phyloP scores from a whole-genome alignment of 2,329 filamentous ascomycete genomes.

The Paecilomyces dactylethromorphus region DNA sequence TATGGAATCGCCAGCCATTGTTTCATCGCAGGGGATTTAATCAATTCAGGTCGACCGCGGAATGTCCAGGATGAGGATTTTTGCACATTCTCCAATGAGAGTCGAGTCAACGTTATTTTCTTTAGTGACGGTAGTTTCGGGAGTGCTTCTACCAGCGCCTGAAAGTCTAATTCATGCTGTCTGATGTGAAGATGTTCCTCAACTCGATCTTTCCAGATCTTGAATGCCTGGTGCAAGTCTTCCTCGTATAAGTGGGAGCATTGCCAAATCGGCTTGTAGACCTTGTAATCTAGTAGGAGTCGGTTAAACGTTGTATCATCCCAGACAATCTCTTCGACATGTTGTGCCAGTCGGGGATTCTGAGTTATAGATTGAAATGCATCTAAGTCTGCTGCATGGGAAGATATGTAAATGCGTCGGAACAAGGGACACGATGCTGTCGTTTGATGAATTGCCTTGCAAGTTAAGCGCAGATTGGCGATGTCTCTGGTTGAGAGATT shows the following conservation, averaged over 20 bases:
- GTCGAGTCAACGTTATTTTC: neutral
- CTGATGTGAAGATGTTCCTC: neutral
- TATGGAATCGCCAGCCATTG: neutral
- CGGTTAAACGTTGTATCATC: neutral
- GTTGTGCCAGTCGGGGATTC: neutral
- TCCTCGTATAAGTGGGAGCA: neutral
- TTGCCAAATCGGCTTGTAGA: neutral
- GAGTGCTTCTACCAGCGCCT: neutral
- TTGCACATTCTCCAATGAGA: neutral
- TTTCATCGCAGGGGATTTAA: neutral
- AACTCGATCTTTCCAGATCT: neutral
- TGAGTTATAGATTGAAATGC: conserved; percentile 1
- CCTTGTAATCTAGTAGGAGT: neutral
- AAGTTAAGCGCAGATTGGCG: neutral
- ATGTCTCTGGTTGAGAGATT: neutral
- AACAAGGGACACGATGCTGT: neutral
- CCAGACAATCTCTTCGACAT: conserved; percentile 1
- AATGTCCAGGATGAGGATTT: neutral
- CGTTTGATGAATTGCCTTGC: neutral
- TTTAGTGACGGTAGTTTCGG: neutral
- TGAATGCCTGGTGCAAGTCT: neutral
- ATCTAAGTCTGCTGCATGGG: neutral
- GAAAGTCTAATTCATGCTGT: neutral
- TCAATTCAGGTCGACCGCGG: neutral
- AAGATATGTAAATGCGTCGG: neutral